These are phyloP conservation scores for Yamadazyma sp. DNA, from an alignment of 805 yeast species.

Conservation along the genomic window DNA sequence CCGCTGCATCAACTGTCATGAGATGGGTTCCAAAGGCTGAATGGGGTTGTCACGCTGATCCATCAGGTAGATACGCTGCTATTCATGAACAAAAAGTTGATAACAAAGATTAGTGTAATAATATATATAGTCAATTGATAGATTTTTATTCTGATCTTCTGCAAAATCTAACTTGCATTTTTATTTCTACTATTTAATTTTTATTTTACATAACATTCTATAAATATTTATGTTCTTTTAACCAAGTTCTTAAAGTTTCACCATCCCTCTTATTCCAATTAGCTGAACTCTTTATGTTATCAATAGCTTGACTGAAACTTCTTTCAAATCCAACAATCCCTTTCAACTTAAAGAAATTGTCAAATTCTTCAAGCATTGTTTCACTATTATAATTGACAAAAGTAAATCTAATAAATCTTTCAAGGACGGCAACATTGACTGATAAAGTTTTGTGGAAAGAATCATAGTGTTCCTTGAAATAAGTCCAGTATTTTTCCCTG, in stretches of 20 bases:
- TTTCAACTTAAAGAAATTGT: slow-evolving; percentile 26
- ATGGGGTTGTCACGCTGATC: slow-evolving; percentile 99
- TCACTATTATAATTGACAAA: slow-evolving; percentile 38
- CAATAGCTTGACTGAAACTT: slow-evolving; percentile 54
- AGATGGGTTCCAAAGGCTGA: slow-evolving; percentile 99
- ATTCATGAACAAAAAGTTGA: slow-evolving; percentile 65
- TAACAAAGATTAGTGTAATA: neutral
- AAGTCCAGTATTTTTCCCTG: slow-evolving; percentile 47
- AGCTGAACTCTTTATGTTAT: slow-evolving; percentile 47
- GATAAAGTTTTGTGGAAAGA: slow-evolving; percentile 42
- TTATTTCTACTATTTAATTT: no score
- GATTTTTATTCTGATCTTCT: no score
- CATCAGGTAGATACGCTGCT: slow-evolving; percentile 95
- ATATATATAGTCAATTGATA: neutral
- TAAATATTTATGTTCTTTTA: slow-evolving; percentile 18
- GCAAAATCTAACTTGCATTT: no score
- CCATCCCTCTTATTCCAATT: slow-evolving; percentile 51
- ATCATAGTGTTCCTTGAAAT: slow-evolving; percentile 46
- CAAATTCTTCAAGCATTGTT: slow-evolving; percentile 29
- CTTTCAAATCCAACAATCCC: slow-evolving; percentile 50
- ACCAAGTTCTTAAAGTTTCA: slow-evolving; percentile 43
- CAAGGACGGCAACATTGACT: slow-evolving; percentile 50
- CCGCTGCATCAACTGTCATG: slow-evolving; percentile 92
- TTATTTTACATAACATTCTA: neutral
- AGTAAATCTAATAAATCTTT: slow-evolving; percentile 41